Conservation (phyloP, 306 rosid species). For the Pyrus communis region DNA sequence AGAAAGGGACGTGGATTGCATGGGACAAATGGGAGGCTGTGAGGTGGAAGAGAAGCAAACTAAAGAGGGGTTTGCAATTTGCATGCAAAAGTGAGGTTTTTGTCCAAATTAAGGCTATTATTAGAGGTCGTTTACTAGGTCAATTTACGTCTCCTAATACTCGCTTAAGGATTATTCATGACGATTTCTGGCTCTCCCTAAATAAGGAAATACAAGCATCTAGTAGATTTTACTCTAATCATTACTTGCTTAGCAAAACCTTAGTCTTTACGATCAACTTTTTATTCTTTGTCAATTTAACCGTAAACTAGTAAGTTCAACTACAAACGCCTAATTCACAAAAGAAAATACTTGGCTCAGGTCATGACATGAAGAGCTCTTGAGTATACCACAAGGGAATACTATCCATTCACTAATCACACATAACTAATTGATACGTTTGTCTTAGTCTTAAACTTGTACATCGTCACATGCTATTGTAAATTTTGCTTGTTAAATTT, state of each 20-base stretch:
- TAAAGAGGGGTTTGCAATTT: neutral
- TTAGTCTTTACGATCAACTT: neutral
- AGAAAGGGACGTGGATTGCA: slow-evolving; percentile 9
- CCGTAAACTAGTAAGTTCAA: neutral
- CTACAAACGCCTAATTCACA: neutral
- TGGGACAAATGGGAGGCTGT: slow-evolving; percentile 13
- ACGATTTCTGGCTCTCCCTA: neutral
- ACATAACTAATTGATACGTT: too few relatives aligned
- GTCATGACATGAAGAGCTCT: too few relatives aligned
- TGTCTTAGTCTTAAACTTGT: too few relatives aligned
- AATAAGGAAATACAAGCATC: neutral
- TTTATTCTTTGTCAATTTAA: neutral
- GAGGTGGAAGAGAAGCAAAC: neutral
- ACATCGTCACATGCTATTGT: too few relatives aligned
- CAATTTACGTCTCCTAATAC: neutral
- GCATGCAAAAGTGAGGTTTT: neutral
- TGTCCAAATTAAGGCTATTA: neutral
- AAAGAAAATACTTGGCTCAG: too few relatives aligned
- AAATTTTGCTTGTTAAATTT: too few relatives aligned
- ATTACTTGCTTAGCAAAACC: neutral
- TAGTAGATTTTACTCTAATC: neutral
- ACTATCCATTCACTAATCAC: too few relatives aligned
- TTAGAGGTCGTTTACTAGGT: neutral
- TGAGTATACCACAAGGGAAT: too few relatives aligned
- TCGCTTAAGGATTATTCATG: neutral